Evolutionary conservation across 2,329 filamentous ascomycete species (phyloP).

Genomic region (Aspergillus spinulosporus): DNA sequence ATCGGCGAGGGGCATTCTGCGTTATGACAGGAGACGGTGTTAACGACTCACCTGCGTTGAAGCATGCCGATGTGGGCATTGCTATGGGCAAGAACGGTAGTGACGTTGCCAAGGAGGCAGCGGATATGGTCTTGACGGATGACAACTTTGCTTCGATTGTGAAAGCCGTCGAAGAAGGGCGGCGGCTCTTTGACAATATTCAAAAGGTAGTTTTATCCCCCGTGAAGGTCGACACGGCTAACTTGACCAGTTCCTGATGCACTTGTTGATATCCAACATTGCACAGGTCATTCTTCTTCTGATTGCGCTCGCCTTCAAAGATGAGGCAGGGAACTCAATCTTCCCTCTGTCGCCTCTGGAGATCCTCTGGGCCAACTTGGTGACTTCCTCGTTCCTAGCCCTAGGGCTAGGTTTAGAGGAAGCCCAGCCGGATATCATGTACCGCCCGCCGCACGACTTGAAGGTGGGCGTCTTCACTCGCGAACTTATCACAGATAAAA

Average conservation of each 20-base stretch:
- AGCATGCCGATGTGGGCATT: constrained; percentile 61
- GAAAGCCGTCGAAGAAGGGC: constrained; percentile 61
- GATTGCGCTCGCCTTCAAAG: constrained; percentile 78
- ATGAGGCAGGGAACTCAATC: constrained; percentile 68
- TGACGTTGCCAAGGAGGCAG: constrained; percentile 62
- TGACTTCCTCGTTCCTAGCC: constrained; percentile 81
- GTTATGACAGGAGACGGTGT: constrained; percentile 62
- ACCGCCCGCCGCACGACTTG: constrained; percentile 70
- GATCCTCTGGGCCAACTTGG: constrained; percentile 90
- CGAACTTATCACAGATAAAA: constrained; percentile 44
- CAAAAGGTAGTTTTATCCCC: constrained; percentile 43
- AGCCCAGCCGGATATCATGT: constrained; percentile 74
- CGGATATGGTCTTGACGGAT: constrained; percentile 53
- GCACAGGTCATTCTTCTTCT: constrained; percentile 80
- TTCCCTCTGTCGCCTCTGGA: constrained; percentile 83
- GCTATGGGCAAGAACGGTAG: constrained; percentile 63
- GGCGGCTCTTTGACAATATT: constrained; percentile 60
- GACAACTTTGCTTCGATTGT: constrained; percentile 62
- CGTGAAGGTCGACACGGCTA: constrained; percentile 31
- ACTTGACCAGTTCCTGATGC: constrained; percentile 64
- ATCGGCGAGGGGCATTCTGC: constrained; percentile 47
- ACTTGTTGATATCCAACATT: constrained; percentile 76
- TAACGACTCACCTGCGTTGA: constrained; percentile 60
- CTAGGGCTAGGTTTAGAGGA: constrained; percentile 81
- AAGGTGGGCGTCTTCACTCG: constrained; percentile 44